phyloP scores from a whole-genome alignment of 1,284 basidiomycete genomes.

The Trametes versicolor region DNA sequence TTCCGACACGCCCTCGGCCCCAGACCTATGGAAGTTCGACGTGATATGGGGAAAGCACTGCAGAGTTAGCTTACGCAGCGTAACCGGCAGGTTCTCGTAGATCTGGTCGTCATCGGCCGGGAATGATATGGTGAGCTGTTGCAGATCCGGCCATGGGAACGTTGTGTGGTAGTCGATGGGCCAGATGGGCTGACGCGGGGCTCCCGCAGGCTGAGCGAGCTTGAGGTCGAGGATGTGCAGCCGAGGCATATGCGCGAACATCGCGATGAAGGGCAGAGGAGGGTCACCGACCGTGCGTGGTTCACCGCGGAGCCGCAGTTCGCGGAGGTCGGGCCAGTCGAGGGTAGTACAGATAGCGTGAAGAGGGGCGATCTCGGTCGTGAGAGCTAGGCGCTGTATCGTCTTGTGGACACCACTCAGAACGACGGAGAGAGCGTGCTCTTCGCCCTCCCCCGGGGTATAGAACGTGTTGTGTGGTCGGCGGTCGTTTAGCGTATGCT shows the following conservation, averaged over 20 bases:
- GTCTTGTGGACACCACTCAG: not conserved
- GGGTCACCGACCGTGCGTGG: not conserved
- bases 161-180: not conserved
- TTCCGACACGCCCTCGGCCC: not conserved
- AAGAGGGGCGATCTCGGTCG: not conserved
- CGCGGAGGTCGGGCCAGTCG: conserved; percentile 3
- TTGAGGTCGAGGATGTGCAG: not conserved
- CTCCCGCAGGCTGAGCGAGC: not conserved
- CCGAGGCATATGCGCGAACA: conserved; percentile 2
- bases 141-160: conserved; percentile 6
- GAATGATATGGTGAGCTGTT: conserved; percentile 2
- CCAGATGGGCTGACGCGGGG: conserved; percentile 2
- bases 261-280: not conserved
- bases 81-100: not conserved
- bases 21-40: not conserved
- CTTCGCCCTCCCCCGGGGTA: no score
- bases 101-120: not conserved
- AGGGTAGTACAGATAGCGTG: not conserved
- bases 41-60: conserved; percentile 1
- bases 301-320: conserved; percentile 7
- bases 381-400: not conserved
- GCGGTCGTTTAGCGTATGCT: not conserved
- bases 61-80: not conserved
- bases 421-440: not conserved
- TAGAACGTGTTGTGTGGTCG: not conserved